A percentile compares a stretch with the other conserved stretches of the same genome.
These are phyloP conservation scores for Boletus nobilissimus DNA, from an alignment of 1,284 basidiomycete species.

Conservation along the genomic window DNA sequence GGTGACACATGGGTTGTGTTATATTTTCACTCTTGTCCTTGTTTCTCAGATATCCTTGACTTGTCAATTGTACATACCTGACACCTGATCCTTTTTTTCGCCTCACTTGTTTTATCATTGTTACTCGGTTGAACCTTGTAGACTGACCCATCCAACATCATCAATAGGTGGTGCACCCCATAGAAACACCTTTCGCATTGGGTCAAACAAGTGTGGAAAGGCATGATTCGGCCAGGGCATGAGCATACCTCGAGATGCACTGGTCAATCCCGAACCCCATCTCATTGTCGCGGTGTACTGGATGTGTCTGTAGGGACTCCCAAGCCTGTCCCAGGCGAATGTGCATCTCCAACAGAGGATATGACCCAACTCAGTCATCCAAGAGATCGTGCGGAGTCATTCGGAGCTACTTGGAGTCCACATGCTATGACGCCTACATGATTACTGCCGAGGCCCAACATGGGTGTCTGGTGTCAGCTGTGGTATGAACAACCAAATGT, in stretches of 20 bases:
- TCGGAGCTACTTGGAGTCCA: background rate
- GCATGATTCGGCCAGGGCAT: constrained; percentile 51
- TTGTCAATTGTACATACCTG: background rate
- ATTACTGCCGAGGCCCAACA: background rate
- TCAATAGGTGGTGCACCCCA: constrained; percentile 79
- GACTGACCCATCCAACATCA: constrained; percentile 55
- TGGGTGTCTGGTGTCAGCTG: background rate
- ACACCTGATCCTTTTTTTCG: constrained; percentile 2
- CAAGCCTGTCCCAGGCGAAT: constrained; percentile 27
- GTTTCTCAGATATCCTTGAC: background rate
- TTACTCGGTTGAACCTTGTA: constrained; percentile 28
- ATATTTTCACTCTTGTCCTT: background rate
- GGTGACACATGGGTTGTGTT: constrained; percentile 52
- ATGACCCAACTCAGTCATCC: constrained; percentile 27
- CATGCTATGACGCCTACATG: background rate
- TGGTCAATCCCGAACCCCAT: no score
- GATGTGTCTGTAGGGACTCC: no score
- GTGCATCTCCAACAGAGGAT: constrained; percentile 32
- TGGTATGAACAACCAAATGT: background rate
- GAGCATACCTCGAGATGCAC: constrained; percentile 58
- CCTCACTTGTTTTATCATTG: background rate
- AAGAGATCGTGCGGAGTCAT: background rate
- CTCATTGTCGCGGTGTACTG: no score
- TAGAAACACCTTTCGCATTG: constrained; percentile 65
- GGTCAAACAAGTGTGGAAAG: constrained; percentile 68